Base-by-base conservation (phyloP, 1,284 basidiomycete species). In the Trichosporon sp. region DNA sequence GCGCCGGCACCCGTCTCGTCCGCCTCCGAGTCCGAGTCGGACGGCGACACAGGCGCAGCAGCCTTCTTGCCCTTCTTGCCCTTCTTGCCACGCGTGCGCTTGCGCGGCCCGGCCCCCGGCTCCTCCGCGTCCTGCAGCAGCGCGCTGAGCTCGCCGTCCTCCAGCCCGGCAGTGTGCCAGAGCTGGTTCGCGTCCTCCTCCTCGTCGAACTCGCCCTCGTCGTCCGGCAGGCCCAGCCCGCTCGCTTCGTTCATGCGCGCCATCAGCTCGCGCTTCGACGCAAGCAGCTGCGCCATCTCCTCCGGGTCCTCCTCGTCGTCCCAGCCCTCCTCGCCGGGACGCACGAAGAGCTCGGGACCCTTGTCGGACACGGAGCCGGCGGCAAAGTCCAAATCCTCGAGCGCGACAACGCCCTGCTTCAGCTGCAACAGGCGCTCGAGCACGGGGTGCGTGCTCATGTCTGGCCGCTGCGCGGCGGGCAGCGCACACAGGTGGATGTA, bases 401-500 rank as follows among this genome's bases (percentile, higher is more conserved):
- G 87, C 6, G 89, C 91, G 25, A 87, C 83, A 12, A 99, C 86
- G 2, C 90, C 89, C 78, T 93, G 88, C 82, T 98, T 97, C 65
- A 99, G 88, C 29, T 89, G 87, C 35, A 96, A 86, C 8, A 99
- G 87, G 13, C 95, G 91, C 27, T 85, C 83, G 72, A 98, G 85
- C 74, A 98, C 89, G 0, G 93, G 92, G 78, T 94, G 91, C 0
- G 86, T 83, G 72, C 88, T 86, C 44, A 95, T 87, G 38, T 90
- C 86, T 1, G 91, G 91, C 18, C 87, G 77, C 21, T 76, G 62
- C 84, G 73, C 86, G 80, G 51, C 86, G 81, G 80, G 91, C 88
- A 83, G 89, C 87, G 91, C 86, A 15, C 92, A 89, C 29, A 99
- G 87, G 80, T 95, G 90, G 65, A 99, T 86, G 84, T 97, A 98